Evolutionary conservation across 192 early-diverging fungal genomes (phyloP).

Genomic region (Glomus cerebriforme): DNA sequence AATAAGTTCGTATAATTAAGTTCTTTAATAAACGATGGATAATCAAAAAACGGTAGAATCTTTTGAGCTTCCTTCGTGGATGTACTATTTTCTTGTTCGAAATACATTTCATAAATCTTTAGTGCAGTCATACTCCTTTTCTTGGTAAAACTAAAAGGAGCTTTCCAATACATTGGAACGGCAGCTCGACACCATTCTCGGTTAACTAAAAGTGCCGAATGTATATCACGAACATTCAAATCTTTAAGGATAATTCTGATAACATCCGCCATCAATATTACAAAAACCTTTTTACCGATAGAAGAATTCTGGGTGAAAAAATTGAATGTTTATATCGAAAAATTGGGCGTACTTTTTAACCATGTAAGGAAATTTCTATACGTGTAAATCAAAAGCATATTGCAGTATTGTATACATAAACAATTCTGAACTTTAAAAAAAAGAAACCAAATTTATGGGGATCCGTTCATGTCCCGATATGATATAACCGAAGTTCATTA

Average conservation of each 20-base stretch:
- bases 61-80: not conserved
- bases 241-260: not conserved
- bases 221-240: conserved; percentile 21
- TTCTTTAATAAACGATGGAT: conserved; percentile 27
- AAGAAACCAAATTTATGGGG: too few relatives aligned
- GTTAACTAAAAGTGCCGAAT: conserved; percentile 27
- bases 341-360: too few relatives aligned
- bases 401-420: too few relatives aligned
- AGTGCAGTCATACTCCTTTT: conserved; percentile 16
- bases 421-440: too few relatives aligned
- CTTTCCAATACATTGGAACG: conserved; percentile 31
- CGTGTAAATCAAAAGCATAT: too few relatives aligned
- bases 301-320: too few relatives aligned
- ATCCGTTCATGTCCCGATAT: too few relatives aligned
- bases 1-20: conserved; percentile 28
- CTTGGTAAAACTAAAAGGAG: conserved; percentile 27
- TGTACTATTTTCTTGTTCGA: conserved; percentile 19
- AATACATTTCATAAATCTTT: conserved; percentile 25
- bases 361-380: too few relatives aligned
- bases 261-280: conserved; percentile 1
- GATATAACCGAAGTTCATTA: too few relatives aligned
- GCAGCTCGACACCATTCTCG: not conserved
- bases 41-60: conserved; percentile 12
- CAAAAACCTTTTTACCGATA: too few relatives aligned
- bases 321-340: too few relatives aligned